Conservation (phyloP, 1,284 basidiomycete genomes). For the Leccinum ambiguum region DNA sequence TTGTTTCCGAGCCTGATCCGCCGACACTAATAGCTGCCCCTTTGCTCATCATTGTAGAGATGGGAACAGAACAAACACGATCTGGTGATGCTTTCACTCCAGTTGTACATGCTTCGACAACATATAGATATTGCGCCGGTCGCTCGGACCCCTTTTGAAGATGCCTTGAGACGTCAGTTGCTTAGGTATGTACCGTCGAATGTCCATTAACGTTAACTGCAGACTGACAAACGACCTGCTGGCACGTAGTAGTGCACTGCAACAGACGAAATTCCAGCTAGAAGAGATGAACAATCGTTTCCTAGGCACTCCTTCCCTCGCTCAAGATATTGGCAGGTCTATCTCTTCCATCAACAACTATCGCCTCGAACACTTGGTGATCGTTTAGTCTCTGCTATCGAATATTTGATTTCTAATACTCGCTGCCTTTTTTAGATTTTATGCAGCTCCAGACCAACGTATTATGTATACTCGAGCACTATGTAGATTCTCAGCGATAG, state of each 20-base stretch:
- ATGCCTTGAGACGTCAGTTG: background rate
- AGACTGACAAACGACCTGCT: background rate
- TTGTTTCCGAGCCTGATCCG: background rate
- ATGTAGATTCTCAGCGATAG: background rate
- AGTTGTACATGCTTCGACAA: background rate
- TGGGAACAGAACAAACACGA: background rate
- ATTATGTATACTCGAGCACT: background rate
- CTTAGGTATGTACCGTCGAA: background rate
- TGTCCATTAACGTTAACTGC: background rate
- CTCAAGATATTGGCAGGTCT: conserved; percentile 5
- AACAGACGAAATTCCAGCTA: background rate
- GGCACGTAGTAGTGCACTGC: background rate
- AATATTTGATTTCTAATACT: background rate
- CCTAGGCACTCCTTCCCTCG: conserved; percentile 2
- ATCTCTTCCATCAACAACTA: conserved; percentile 7
- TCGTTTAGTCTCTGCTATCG: background rate
- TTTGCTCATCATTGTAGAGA: background rate
- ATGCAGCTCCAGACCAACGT: background rate
- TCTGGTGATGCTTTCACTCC: background rate
- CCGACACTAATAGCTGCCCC: background rate
- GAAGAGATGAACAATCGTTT: conserved; percentile 5
- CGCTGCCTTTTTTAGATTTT: background rate
- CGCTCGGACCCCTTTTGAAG: background rate
- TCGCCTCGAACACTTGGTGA: conserved; percentile 9
- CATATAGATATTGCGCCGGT: conserved; percentile 1